Evolutionary conservation across 2,329 filamentous ascomycete species (phyloP), one percentile per base, ranked within the genome.

Genomic region (Neoascochyta sp.): DNA sequence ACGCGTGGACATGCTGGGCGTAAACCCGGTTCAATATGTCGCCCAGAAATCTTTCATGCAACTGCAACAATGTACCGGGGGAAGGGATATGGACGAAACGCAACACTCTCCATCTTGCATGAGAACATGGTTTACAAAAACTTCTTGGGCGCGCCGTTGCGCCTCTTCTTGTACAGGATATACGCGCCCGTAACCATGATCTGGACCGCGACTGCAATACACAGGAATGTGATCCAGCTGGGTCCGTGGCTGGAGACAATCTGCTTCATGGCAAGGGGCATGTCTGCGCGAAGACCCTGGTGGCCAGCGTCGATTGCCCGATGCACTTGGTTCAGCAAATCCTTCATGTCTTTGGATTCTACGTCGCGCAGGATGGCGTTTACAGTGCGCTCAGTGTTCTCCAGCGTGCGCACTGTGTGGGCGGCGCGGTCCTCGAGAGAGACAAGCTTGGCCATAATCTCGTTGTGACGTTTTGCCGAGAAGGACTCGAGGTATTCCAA

Each of bases 71-170:
- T n/a, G n/a, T n/a, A n/a, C n/a, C n/a, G n/a, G n/a, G n/a, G n/a
- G n/a, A n/a, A n/a, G n/a, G n/a, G n/a, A n/a, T n/a, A n/a, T n/a
- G n/a, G n/a, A 21, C n/a, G n/a, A 21, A 21, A 21, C 8, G 8
- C 8, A 21, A 21, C 7, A 21, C 19, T n/a, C n/a, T 21, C 19
- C n/a, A n/a, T n/a, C n/a, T n/a, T n/a, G n/a, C 9, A 22, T 9
- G 20, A 22, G 20, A 6, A n/a, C 10, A n/a, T 10, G 12, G 10
- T 26, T 26, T 44, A 95, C 58, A 95, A 67, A 63, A 88, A 95
- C 68, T 95, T 95, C 74, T 95, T 95, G n/a, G 86, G 86, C 62
- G 80, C 78, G 43, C 73, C 79, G 21, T 76, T 73, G 65, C 82
- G 78, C 55, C 83, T 80, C 50, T 80, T 76, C 75, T 94, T 94